phyloP scores from a whole-genome alignment of 2,329 filamentous ascomycete species.

The Ophiobolus disseminans region DNA sequence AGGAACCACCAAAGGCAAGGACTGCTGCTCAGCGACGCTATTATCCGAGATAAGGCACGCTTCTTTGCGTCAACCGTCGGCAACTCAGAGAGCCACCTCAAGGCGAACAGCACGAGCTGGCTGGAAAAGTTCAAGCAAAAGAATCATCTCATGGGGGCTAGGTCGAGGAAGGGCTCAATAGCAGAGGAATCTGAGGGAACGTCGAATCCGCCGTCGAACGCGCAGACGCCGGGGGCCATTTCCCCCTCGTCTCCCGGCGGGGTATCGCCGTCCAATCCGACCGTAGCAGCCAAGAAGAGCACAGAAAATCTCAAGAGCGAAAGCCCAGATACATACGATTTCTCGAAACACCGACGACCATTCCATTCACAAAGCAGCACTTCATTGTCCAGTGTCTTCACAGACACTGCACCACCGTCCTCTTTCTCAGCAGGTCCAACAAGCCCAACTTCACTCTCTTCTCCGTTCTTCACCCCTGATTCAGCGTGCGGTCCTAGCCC shows the following conservation, averaged over 20 bases:
- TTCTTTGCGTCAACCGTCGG: conserved; percentile 80
- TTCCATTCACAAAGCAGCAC: conserved; percentile 70
- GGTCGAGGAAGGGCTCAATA: conserved; percentile 62
- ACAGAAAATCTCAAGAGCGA: conserved; percentile 71
- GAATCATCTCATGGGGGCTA: conserved; percentile 67
- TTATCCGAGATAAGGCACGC: conserved; percentile 82
- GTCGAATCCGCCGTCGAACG: conserved; percentile 63
- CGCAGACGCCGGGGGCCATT: conserved; percentile 69
- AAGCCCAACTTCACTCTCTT: conserved; percentile 76
- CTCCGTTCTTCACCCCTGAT: conserved; percentile 80
- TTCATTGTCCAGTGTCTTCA: conserved; percentile 72
- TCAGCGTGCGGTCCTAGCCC: conserved; percentile 66
- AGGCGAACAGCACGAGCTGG: conserved; percentile 77
- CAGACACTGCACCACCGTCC: conserved; percentile 69
- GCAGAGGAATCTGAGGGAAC: conserved; percentile 72
- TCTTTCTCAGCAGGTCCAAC: conserved; percentile 73
- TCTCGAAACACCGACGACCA: conserved; percentile 66
- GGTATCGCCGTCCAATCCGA: conserved; percentile 74
- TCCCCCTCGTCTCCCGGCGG: conserved; percentile 77
- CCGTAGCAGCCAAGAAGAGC: conserved; percentile 66
- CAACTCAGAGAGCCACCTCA: conserved; percentile 73
- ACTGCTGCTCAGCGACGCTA: conserved; percentile 74
- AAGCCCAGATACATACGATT: conserved; percentile 65
- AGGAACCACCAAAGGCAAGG: conserved; percentile 81
- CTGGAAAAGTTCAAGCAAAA: conserved; percentile 96